These are phyloP conservation scores for Phytophthora colocasiae DNA, from an alignment of 352 stramenopile species.

Conservation along the genomic window DNA sequence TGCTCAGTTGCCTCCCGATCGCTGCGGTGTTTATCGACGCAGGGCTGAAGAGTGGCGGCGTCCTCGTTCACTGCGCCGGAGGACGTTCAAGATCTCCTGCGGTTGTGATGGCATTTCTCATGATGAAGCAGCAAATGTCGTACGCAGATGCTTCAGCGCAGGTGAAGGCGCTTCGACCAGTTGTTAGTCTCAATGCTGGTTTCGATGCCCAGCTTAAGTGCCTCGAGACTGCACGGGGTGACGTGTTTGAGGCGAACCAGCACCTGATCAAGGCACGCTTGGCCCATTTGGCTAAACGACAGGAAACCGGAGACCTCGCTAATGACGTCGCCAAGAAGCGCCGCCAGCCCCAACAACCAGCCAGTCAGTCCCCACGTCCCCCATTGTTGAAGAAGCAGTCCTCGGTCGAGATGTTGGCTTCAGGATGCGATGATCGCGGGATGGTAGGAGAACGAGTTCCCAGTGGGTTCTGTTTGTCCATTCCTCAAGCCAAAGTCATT, in stretches of 20 bases:
- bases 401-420: conserved; percentile 34
- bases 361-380: conserved; percentile 20
- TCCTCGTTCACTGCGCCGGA: conserved; percentile 88
- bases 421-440: conserved; percentile 57
- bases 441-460: conserved; percentile 68
- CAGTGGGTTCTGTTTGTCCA: conserved; percentile 63
- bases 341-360: conserved; percentile 32
- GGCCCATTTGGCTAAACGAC: conserved; percentile 42
- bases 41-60: conserved; percentile 62
- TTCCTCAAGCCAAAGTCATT: conserved; percentile 24
- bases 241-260: conserved; percentile 85
- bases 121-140: conserved; percentile 65
- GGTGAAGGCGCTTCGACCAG: conserved; percentile 63
- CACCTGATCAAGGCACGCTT: conserved; percentile 64
- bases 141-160: conserved; percentile 59
- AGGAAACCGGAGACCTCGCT: conserved; percentile 42
- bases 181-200: conserved; percentile 79
- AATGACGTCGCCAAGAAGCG: conserved; percentile 43
- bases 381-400: conserved; percentile 38
- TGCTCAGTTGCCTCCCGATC: conserved; percentile 86
- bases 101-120: conserved; percentile 81
- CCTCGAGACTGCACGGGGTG: conserved; percentile 65
- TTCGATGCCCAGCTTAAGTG: conserved; percentile 89
- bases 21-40: conserved; percentile 84
- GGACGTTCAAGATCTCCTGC: conserved; percentile 87